Evolutionary conservation across 1,139 yeast species (phyloP).

Genomic region (Geotrichum klebahnii): DNA sequence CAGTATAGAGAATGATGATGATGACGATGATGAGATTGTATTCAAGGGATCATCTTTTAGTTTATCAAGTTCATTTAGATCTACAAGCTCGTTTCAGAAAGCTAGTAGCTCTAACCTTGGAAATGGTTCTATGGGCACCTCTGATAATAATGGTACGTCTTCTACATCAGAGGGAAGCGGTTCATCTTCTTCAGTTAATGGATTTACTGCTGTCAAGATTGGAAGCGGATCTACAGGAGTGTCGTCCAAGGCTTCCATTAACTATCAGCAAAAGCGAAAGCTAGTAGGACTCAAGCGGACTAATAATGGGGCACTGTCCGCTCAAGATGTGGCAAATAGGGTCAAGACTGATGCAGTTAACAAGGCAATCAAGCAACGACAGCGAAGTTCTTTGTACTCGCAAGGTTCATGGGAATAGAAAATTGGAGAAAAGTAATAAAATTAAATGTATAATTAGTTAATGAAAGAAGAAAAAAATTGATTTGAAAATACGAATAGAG

Average conservation of each 20-base stretch:
- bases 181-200: not conserved
- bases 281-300: not conserved
- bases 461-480: not conserved
- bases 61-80: not conserved
- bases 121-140: not conserved
- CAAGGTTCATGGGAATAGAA: constrained; percentile 10
- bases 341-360: constrained; percentile 2
- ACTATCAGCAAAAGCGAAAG: not conserved
- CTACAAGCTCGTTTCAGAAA: not conserved
- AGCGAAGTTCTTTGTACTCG: constrained; percentile 3
- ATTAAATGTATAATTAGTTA: not conserved
- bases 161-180: not conserved
- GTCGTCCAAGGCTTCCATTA: constrained; percentile 5
- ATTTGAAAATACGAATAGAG: too few relatives aligned
- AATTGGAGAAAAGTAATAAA: not conserved
- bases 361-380: constrained; percentile 2
- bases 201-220: not conserved
- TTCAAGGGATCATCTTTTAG: constrained; percentile 9
- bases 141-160: not conserved
- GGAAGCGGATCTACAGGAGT: constrained; percentile 9
- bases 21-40: constrained; percentile 8
- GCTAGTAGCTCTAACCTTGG: not conserved
- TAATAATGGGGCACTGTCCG: not conserved
- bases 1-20: not conserved
- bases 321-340: not conserved